Evolutionary conservation across 495 filamentous ascomycete genomes (phyloP).

Genomic region (Aeminium ludgeri): DNA sequence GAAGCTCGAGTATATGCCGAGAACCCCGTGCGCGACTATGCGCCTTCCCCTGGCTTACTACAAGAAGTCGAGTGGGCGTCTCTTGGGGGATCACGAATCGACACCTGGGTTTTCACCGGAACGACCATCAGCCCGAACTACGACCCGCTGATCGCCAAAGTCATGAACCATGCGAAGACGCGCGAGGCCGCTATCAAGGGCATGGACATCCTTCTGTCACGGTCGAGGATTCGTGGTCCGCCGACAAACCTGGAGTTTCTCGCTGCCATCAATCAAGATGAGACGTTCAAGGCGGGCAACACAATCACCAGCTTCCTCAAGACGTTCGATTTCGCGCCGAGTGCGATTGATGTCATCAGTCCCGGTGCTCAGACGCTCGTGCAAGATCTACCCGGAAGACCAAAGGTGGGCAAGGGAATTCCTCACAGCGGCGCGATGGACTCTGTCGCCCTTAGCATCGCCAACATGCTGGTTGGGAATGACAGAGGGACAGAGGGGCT

Average conservation of each 20-base stretch:
- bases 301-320: conserved; percentile 39
- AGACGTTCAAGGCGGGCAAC: conserved; percentile 29
- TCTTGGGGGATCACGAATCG: conserved; percentile 32
- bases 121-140: conserved; percentile 38
- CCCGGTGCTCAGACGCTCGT: conserved; percentile 40
- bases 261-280: conserved; percentile 27
- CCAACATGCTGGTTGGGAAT: conserved; percentile 44
- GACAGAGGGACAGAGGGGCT: conserved; percentile 33
- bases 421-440: conserved; percentile 40
- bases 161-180: conserved; percentile 35
- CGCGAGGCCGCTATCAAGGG: conserved; percentile 30
- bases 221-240: conserved; percentile 35
- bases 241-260: conserved; percentile 43
- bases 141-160: conserved; percentile 46
- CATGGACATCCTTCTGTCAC: conserved; percentile 27
- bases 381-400: conserved; percentile 42
- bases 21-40: conserved; percentile 38
- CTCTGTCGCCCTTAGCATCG: conserved; percentile 34
- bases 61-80: conserved; percentile 37
- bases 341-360: conserved; percentile 40
- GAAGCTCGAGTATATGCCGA: conserved; percentile 48
- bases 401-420: conserved; percentile 34
- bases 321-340: conserved; percentile 32
- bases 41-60: conserved; percentile 39
- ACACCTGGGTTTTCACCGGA: conserved; percentile 45